Evolutionary conservation across 169 alveolate species (phyloP).

Genomic region (Plasmodium relictum): DNA sequence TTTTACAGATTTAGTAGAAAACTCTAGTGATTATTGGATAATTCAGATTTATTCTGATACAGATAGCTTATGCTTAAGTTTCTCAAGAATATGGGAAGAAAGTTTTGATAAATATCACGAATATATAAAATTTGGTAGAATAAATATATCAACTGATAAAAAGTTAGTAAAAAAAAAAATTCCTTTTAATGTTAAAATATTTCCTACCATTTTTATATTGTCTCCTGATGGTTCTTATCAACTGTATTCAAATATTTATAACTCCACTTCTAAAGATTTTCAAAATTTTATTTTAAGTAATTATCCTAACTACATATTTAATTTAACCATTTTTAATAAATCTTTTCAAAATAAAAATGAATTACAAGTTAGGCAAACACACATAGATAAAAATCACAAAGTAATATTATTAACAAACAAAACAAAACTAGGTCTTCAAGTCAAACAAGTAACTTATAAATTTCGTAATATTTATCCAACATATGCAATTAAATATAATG

Average conservation of each 20-base stretch:
- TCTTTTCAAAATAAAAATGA: neutral
- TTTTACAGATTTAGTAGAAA: conserved; percentile 71
- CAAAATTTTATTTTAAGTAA: conserved; percentile 58
- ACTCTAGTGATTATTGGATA: conserved; percentile 78
- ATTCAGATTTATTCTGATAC: conserved; percentile 82
- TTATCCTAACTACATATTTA: conserved; percentile 63
- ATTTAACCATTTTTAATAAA: conserved; percentile 13
- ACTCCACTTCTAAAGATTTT: conserved; percentile 77
- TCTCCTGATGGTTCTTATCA: conserved; percentile 79
- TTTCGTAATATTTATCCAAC: conserved; percentile 44
- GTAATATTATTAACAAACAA: conserved; percentile 38
- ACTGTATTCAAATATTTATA: conserved; percentile 79
- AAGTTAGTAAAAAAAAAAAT: conserved; percentile 73
- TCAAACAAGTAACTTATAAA: conserved; percentile 28
- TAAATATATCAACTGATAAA: conserved; percentile 77
- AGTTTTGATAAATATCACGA: conserved; percentile 79
- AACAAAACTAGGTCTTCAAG: conserved; percentile 41
- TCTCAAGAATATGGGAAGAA: conserved; percentile 84
- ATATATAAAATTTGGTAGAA: conserved; percentile 79
- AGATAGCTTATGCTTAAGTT: conserved; percentile 79
- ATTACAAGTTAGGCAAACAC: neutral
- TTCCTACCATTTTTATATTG: conserved; percentile 79
- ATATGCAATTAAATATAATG: conserved; percentile 26
- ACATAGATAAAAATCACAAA: conserved; percentile 47
- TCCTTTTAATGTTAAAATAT: conserved; percentile 81